A percentile compares a stretch with the other conserved stretches of the same genome.
Conservation (phyloP, 768 basidiomycete genomes). For the Boletellus sp. region DNA sequence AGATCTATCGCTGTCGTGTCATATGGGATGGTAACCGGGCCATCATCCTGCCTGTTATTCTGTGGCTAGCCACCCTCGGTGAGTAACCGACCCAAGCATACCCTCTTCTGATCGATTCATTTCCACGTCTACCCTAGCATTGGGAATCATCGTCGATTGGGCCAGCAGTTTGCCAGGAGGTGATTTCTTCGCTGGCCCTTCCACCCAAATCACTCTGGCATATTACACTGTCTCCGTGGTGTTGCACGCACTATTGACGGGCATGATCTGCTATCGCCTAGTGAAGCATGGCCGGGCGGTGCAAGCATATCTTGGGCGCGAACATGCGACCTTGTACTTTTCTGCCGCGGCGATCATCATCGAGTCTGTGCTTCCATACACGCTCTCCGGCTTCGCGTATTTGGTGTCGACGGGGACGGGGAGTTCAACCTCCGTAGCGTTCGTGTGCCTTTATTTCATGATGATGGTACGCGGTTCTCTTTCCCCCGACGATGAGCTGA, state of each 20-base stretch:
- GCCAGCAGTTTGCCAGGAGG: too few relatives aligned
- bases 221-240: constrained; percentile 2
- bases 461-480: too few relatives aligned
- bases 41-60: constrained; percentile 4
- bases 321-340: constrained; percentile 7
- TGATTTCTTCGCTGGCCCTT: too few relatives aligned
- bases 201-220: not conserved
- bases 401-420: constrained; percentile 1
- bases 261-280: constrained; percentile 10
- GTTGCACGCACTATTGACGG: constrained; percentile 3
- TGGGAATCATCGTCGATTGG: too few relatives aligned
- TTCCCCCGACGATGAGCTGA: too few relatives aligned
- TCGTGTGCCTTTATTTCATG: too few relatives aligned
- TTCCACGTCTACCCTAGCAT: too few relatives aligned
- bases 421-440: not conserved
- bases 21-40: constrained; percentile 24
- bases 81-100: too few relatives aligned
- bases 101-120: too few relatives aligned
- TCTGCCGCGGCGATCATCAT: constrained; percentile 1
- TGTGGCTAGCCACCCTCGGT: constrained; percentile 16
- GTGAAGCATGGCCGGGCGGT: not conserved
- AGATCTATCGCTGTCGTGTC: constrained; percentile 36
- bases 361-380: constrained; percentile 15
- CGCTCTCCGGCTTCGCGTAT: constrained; percentile 5
- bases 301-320: not conserved